Evolutionary conservation across 2,329 filamentous ascomycete species (phyloP).

Genomic region (Arthrobotrys musiformis): DNA sequence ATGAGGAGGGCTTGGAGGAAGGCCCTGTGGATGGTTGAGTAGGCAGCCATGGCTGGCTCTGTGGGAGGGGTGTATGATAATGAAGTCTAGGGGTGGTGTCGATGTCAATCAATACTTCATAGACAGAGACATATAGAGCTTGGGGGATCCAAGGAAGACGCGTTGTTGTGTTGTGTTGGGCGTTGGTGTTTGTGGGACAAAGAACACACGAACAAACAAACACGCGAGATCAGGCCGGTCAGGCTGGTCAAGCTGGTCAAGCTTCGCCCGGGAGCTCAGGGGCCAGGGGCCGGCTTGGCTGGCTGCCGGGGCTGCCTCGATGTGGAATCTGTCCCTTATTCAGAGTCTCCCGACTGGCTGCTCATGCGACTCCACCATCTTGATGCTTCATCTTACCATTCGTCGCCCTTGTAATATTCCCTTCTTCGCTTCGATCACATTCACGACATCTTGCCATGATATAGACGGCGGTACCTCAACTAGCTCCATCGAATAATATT

Average conservation of each 20-base stretch:
- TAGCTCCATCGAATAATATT: not conserved
- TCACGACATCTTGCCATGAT: conserved; percentile 10
- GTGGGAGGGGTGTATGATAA: not conserved
- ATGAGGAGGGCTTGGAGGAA: conserved; percentile 91
- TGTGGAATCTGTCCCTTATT: conserved; percentile 45
- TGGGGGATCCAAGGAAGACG: not conserved
- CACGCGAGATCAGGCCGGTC: not conserved
- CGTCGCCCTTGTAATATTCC: conserved; percentile 6
- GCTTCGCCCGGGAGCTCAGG: not conserved
- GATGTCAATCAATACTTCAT: not conserved
- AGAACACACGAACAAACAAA: conserved; percentile 1
- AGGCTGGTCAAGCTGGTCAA: not conserved
- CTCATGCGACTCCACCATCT: conserved; percentile 31
- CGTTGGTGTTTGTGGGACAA: not conserved
- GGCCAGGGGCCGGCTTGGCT: not conserved
- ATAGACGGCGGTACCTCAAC: not conserved
- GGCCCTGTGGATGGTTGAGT: conserved; percentile 79
- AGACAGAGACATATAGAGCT: not conserved
- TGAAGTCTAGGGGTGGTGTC: not conserved
- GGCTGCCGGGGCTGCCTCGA: not conserved
- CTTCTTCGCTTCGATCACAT: too few relatives aligned
- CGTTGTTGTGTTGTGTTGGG: conserved; percentile 29
- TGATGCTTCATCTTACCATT: not conserved
- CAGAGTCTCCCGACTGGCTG: not conserved
- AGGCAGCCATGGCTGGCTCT: conserved; percentile 59